Percentiles rank a stretch among this genome's conserved stretches.
These are phyloP conservation scores for Digitaria exilis DNA, from an alignment of 202 grass and related monocot species.

Conservation along the genomic window DNA sequence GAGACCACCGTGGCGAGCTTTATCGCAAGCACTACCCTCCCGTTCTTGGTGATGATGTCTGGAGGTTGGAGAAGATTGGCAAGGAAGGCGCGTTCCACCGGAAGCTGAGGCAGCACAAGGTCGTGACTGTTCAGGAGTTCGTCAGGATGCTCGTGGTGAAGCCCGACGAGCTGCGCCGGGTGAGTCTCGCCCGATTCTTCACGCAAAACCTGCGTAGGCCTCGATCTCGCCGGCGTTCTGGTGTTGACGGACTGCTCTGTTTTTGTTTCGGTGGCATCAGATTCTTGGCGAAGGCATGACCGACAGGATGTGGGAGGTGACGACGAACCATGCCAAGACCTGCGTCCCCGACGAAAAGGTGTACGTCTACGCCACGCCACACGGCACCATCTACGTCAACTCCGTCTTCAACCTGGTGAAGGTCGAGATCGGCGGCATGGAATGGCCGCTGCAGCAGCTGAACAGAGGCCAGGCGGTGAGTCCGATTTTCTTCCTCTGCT, in stretches of 20 bases:
- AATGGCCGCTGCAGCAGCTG: conserved; percentile 36
- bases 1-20: conserved; percentile 87
- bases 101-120: conserved; percentile 36
- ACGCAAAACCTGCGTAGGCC: neutral
- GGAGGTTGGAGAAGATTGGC: conserved; percentile 83
- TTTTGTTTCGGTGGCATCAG: conserved; percentile 30
- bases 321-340: conserved; percentile 58
- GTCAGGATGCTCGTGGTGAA: conserved; percentile 44
- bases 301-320: conserved; percentile 76
- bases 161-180: conserved; percentile 44
- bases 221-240: neutral
- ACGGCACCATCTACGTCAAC: conserved; percentile 53
- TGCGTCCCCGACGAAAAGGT: conserved; percentile 59
- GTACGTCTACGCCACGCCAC: conserved; percentile 22
- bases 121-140: conserved; percentile 71
- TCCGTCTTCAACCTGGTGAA: conserved; percentile 48
- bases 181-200: neutral
- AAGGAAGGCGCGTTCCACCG: conserved; percentile 82
- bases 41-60: conserved; percentile 67
- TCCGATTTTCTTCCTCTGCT: neutral
- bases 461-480: conserved; percentile 35
- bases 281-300: conserved; percentile 87
- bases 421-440: conserved; percentile 22
- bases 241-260: conserved; percentile 23
- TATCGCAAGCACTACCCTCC: conserved; percentile 92